Evolutionary conservation across 2,329 filamentous ascomycete species (phyloP), one percentile per base, ranked within the genome.

Genomic region (Pseudogymnoascus sp.): DNA sequence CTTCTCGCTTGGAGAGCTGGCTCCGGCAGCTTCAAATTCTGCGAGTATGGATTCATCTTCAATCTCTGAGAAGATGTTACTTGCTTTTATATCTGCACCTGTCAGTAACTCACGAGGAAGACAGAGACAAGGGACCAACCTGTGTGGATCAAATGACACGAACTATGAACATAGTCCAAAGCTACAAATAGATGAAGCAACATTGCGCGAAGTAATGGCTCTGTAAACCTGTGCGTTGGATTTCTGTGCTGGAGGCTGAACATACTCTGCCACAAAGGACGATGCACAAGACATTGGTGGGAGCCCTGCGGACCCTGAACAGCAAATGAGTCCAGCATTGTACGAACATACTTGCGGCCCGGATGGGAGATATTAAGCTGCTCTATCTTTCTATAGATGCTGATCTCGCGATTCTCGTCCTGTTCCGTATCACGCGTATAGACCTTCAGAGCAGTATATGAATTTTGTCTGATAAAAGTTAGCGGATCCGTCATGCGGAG

Each of bases 281-380:
- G 39, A 58, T 66, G 67, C 14, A 67, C 64, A 7, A 68, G 60
- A 47, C 68, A 70, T 28, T 33, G 43, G 59, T 69, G 67, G 9
- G 30, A 12, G 20, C 65, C 66, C 15, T 62, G 22, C 2, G 59
- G 36, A 2, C 64, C 61, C 6, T 67, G 37, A 33, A 75, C 60
- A 14, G 70, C 39, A 61, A 76, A 76, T 0, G 68, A 61, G 58
- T 75, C 71, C 14, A 73, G 68, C 28, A 74, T 62, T 0, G 64
- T 64, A 38, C 74, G 68, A 5, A 77, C 62, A 9, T 62, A 63
- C 5, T 64, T 62, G 12, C 64, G 67, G 15, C 73, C 73, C 14
- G 70, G 69, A 59, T 75, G 71, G 1, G 15, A 41, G 38, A 15
- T 20, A 20, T 41, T 15, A 41, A 41, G 38, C 38, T 41, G 38